Evolutionary conservation across 345 rosid genomes (phyloP), one percentile per base, ranked within the genome.

Genomic region (Streptanthus diversifolius): DNA sequence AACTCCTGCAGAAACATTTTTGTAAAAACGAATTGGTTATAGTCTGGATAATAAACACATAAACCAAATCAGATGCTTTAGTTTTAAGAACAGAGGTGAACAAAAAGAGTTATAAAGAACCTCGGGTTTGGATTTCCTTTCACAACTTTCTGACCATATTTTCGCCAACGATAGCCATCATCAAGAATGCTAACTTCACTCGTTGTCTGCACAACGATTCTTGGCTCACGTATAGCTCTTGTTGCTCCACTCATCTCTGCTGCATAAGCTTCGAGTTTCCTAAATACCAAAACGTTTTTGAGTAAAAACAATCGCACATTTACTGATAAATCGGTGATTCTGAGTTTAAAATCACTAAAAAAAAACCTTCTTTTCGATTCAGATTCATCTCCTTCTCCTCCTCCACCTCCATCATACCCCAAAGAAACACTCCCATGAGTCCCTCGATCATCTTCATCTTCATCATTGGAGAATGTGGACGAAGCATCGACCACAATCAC

Each of bases 121-220:
- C 99, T 91, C 3, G 99, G 99, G 67, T 95, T 95, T 29, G 99
- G 97, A 73, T 95, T 95, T 65, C 99, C 99, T 87, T 95, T 95
- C 40, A 95, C 99, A 43, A 95, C 99, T 84, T 95, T 95, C 83
- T 95, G 99, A 52, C 99, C 97, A 56, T 95, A 95, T 79, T 95
- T 95, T 75, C 97, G 82, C 99, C 99, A 95, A 37, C 95, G 89
- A 70, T 95, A 95, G 15, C 99, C 96, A 80, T 95, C 99, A 39
- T 95, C 99, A 5, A 95, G 93, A 60, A 95, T 95, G 77, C 91
- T 95, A 44, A 95, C 96, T 72, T 91, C 99, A 63, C 99, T 95
- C 6, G 95, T 91, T 70, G 99, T 95, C 82, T 95, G 99, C 66
- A 95, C 99, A 53, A 95, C 97, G 25, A 95, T 97, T 80, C 99